phyloP scores from a whole-genome alignment of 805 yeast species.

The Saturnispora bothae region DNA sequence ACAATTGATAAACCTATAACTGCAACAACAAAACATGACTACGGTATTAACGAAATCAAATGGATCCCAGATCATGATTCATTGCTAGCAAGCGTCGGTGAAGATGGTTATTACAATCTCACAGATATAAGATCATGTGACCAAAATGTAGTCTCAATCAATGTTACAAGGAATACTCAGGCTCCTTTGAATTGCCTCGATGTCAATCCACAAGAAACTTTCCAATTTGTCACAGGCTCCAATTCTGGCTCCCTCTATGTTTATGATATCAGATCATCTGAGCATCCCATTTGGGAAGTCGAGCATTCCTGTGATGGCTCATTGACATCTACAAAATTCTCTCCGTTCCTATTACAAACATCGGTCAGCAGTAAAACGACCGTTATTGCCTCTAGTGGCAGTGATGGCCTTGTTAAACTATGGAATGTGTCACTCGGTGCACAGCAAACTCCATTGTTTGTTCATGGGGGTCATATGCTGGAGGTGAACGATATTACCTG shows the following conservation, averaged over 20 bases:
- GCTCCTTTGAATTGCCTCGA: conserved; percentile 41
- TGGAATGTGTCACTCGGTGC: conserved; percentile 46
- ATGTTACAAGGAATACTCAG: background rate
- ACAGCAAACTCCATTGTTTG: conserved; percentile 32
- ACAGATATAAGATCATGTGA: conserved; percentile 40
- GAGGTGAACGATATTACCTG: conserved; percentile 79
- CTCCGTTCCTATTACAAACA: conserved; percentile 41
- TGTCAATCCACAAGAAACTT: conserved; percentile 46
- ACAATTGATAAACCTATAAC: conserved; percentile 11
- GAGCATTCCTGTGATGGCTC: conserved; percentile 36
- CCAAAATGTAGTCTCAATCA: conserved; percentile 13
- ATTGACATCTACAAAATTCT: conserved; percentile 66
- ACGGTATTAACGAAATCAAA: conserved; percentile 60
- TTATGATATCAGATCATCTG: conserved; percentile 54
- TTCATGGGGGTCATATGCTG: conserved; percentile 81
- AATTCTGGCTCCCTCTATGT: conserved; percentile 42
- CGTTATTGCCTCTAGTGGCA: conserved; percentile 52
- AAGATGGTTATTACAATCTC: conserved; percentile 40
- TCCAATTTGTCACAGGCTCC: conserved; percentile 60
- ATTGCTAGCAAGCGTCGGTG: conserved; percentile 58
- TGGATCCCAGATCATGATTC: conserved; percentile 59
- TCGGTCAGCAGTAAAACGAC: background rate
- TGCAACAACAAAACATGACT: conserved; percentile 25
- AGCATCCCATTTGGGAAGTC: conserved; percentile 23
- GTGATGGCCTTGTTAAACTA: conserved; percentile 51